Base-by-base conservation (phyloP, 495 filamentous ascomycete genomes). In the Xylaria telfairii region DNA sequence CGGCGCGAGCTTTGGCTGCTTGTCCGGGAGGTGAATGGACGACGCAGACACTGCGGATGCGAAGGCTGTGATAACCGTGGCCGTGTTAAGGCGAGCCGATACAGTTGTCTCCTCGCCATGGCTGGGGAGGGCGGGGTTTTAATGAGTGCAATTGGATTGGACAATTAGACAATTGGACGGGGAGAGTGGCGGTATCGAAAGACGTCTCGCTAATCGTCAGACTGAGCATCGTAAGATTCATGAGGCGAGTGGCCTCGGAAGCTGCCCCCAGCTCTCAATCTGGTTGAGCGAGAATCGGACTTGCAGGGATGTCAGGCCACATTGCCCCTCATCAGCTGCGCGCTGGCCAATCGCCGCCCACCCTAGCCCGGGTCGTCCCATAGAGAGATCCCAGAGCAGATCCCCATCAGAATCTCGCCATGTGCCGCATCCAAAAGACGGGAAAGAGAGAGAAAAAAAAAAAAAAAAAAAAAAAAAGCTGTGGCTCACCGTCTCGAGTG, bases 91-190 rank as follows among this genome's bases (percentile, higher is more conserved):
- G 64, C 51, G 41, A 75, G 71, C 67, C 70, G 74, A 53, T 67
- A 49, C 9, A 78, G 30, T 47, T 73, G 73, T 53, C 69, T 65
- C 39, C 70, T 76, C 65, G 76, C 74, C 76, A 78, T 78, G n/a
- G 42, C 17, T 34, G 17, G 64, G 4, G 12, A n/a, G 49, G 34
- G 59, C 15, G 59, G 59, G 2, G n/a, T 66, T 53, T 53, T 53
- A 53, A 24, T 51, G 37, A 46, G n/a, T 2, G 19, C 24, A 26
- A n/a, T 57, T 19, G 4, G 10, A 30, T 0, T 19, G 44, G n/a
- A n/a, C n/a, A n/a, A n/a, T n/a, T n/a, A n/a, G n/a, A n/a, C n/a
- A n/a, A n/a, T n/a, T n/a, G n/a, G 46, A 41, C 28, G 3, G 1
- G 26, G 21, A 21, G 32, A 21, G 44, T 41, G 19, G 34, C 64